Percentiles rank a stretch among this genome's conserved stretches.
Conservation (phyloP, 306 rosid genomes). For the Gleditsia sinensis region DNA sequence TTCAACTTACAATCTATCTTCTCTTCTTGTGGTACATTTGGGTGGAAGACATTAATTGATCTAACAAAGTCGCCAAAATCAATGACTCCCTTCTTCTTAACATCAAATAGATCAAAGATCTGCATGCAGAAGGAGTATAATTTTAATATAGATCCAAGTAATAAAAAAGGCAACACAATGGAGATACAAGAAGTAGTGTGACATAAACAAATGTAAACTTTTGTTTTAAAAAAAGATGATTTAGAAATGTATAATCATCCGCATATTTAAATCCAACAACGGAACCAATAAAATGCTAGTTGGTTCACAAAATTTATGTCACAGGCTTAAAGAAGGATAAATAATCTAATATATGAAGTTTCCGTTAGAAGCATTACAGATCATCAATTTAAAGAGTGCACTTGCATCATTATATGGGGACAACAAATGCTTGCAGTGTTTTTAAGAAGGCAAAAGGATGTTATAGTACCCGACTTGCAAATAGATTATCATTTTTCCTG, state of each 20-base stretch:
- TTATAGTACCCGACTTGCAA: conserved; percentile 74
- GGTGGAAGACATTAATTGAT: conserved; percentile 92
- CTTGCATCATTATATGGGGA: neutral
- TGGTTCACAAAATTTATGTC: neutral
- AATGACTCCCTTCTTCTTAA: conserved; percentile 68
- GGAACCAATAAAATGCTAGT: neutral
- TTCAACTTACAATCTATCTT: conserved; percentile 81
- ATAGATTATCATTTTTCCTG: conserved; percentile 72
- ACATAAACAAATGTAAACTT: neutral
- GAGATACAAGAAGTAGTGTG: neutral
- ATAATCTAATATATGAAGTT: neutral
- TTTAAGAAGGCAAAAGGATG: neutral
- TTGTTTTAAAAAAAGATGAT: neutral
- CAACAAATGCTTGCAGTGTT: neutral
- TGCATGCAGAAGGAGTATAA: conserved; percentile 36
- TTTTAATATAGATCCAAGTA: conserved; percentile 21
- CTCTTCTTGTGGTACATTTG: conserved; percentile 62
- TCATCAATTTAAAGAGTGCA: neutral
- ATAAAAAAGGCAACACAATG: neutral
- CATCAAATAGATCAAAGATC: conserved; percentile 93
- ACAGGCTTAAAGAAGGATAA: neutral
- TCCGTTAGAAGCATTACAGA: neutral
- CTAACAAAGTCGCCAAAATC: conserved; percentile 94
- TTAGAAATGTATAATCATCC: neutral
- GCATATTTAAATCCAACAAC: neutral